Base-by-base conservation (phyloP, 768 basidiomycete species). In the Lyophyllum semitale region DNA sequence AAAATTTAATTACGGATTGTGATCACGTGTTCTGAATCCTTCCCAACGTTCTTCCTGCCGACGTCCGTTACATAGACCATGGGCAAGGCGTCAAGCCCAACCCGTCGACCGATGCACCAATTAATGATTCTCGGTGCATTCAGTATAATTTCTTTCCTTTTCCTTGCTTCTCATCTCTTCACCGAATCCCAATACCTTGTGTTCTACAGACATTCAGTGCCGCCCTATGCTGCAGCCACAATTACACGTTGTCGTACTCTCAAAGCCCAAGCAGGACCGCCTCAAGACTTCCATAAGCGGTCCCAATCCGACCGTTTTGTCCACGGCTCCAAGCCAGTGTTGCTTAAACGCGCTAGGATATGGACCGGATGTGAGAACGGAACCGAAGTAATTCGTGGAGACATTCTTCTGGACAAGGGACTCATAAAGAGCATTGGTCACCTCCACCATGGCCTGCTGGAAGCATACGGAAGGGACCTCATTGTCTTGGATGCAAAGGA, bases 301-400 rank as follows among this genome's bases (percentile, higher is more conserved):
- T 67, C 69, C 5, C 66, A 72, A 43, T 91, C 88, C 8, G 89
- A 91, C 66, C 78, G 90, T 4, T 90, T 83, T 61, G 84, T 76
- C 8, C 73, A 72, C 2, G 88, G 85, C 2, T 89, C 91, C 2
- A 75, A 74, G 47, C 76, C 90, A 1, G 76, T 83, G 5, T 74
- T 89, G 46, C 79, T 95, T 51, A 80, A 76, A 67, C 89, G 93
- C 59, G 93, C 86, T 23, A 90, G 77, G 26, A 80, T 96, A 58
- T 95, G 93, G 93, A 95, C 92, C 1, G 91, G 92, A 8, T 66
- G 70, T 22, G 65, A 83, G 25, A 84, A 88, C 40, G 92, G 92
- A 0, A 83, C 83, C 1, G 76, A 88, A 55, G 77, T 93, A 25
- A 50, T 91, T 35, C 68, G 70, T 5, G 88, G 83, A 1, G 88